Conservation (phyloP, 1,284 basidiomycete genomes). For the Ceratobasidium papillatum region DNA sequence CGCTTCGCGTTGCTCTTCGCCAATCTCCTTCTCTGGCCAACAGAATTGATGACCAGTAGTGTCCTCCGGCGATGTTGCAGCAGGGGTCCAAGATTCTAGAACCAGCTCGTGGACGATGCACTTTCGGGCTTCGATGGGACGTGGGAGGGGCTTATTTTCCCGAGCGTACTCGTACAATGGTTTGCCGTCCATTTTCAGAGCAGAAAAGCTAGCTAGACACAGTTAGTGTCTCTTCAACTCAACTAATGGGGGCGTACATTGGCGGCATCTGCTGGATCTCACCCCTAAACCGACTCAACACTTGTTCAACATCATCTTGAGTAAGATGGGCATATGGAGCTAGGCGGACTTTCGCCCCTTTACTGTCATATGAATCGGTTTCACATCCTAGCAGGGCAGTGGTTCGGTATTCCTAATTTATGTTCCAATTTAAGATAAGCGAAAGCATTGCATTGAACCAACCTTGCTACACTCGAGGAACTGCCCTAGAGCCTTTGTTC, state of each 20-base stretch:
- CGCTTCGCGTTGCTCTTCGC: conserved; percentile 72
- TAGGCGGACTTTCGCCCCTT: conserved; percentile 78
- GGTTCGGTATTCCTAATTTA: conserved; percentile 84
- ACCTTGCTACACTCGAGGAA: conserved; percentile 95
- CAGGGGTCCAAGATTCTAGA: conserved; percentile 72
- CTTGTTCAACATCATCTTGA: conserved; percentile 73
- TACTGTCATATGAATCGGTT: conserved; percentile 94
- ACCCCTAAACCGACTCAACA: conserved; percentile 83
- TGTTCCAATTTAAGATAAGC: conserved; percentile 27
- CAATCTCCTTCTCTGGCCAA: conserved; percentile 78
- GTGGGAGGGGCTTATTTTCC: conserved; percentile 86
- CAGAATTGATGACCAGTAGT: conserved; percentile 61
- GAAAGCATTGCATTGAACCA: conserved; percentile 41
- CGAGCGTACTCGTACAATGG: conserved; percentile 97
- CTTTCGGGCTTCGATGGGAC: conserved; percentile 89
- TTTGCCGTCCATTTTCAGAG: conserved; percentile 97
- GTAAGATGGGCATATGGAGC: conserved; percentile 89
- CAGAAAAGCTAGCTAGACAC: conserved; percentile 79
- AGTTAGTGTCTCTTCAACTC: conserved; percentile 17
- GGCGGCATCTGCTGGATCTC: conserved; percentile 91
- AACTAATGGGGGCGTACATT: conserved; percentile 67
- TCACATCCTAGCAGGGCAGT: conserved; percentile 93
- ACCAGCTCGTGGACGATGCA: conserved; percentile 84
- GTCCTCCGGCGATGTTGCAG: conserved; percentile 52
- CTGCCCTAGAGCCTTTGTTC: conserved; percentile 85